These are phyloP conservation scores for Ceratocystis eucalypticola DNA, from an alignment of 2,329 filamentous ascomycete species.

Conservation along the genomic window DNA sequence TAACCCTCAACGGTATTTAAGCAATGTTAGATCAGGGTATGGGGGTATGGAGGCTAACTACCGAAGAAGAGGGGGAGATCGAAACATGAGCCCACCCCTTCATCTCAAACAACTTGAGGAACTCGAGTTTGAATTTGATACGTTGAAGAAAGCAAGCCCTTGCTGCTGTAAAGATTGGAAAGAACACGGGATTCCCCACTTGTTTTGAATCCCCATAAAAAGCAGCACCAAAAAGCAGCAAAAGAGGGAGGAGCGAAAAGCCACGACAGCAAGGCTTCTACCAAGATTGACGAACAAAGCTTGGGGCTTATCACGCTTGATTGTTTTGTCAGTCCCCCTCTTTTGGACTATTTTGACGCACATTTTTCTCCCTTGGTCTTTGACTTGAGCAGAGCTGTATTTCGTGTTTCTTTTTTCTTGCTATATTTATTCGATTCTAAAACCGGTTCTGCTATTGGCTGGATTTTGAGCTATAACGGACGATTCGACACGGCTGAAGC, in stretches of 20 bases:
- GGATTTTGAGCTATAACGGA: background rate
- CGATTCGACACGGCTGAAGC: slow-evolving; percentile 5
- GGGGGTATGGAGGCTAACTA: background rate
- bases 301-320: background rate
- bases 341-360: background rate
- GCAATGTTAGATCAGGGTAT: background rate
- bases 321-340: slow-evolving; percentile 1
- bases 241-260: background rate
- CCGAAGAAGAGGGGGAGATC: background rate
- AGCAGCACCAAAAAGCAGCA: background rate
- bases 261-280: background rate
- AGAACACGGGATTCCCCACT: background rate
- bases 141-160: background rate
- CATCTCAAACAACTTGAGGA: background rate
- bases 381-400: no score
- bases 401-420: background rate
- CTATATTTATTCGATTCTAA: background rate
- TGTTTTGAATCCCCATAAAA: slow-evolving; percentile 3
- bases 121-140: background rate
- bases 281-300: background rate
- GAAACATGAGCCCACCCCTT: background rate
- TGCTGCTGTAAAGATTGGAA: background rate
- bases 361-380: background rate
- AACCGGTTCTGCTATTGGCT: background rate
- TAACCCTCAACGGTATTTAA: background rate